A percentile compares a stretch with the other conserved stretches of the same genome.
Conservation (phyloP, 164 flowering plant species). For the Amborella trichopoda region DNA sequence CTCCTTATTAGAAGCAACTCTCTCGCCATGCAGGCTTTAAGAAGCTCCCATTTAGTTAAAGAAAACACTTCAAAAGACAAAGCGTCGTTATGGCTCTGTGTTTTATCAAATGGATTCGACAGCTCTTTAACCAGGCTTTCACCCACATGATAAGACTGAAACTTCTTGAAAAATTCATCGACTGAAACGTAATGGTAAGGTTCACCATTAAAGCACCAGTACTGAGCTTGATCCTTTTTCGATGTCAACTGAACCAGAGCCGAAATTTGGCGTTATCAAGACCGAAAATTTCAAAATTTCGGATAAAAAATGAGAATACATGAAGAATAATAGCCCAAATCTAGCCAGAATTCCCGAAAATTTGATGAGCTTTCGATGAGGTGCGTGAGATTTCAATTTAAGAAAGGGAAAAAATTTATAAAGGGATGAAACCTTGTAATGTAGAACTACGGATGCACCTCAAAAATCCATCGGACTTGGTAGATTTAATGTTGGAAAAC, state of each 20-base stretch:
- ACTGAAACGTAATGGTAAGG: conserved; percentile 33
- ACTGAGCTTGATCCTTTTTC: conserved; percentile 51
- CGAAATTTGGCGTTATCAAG: neutral
- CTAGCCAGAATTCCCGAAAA: neutral
- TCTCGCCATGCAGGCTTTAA: conserved; percentile 39
- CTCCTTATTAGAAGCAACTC: conserved; percentile 52
- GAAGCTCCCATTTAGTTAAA: conserved; percentile 30
- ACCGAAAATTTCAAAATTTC: neutral
- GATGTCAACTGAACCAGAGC: conserved; percentile 36
- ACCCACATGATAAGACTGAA: conserved; percentile 22
- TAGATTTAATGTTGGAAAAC: too few relatives aligned
- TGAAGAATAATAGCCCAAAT: neutral
- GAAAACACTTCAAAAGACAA: conserved; percentile 26
- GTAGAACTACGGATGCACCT: too few relatives aligned
- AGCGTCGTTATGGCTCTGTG: conserved; percentile 18
- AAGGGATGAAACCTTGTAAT: too few relatives aligned
- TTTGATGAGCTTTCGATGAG: neutral
- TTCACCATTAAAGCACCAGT: conserved; percentile 30
- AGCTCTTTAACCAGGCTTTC: conserved; percentile 23
- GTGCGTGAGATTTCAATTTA: neutral
- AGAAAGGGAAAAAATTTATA: too few relatives aligned
- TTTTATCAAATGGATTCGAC: conserved; percentile 25
- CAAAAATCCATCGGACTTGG: too few relatives aligned
- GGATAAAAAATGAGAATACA: neutral
- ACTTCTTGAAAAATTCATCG: conserved; percentile 23